Conservation (phyloP, 257 asterid species). For the Verbascum thapsus region DNA sequence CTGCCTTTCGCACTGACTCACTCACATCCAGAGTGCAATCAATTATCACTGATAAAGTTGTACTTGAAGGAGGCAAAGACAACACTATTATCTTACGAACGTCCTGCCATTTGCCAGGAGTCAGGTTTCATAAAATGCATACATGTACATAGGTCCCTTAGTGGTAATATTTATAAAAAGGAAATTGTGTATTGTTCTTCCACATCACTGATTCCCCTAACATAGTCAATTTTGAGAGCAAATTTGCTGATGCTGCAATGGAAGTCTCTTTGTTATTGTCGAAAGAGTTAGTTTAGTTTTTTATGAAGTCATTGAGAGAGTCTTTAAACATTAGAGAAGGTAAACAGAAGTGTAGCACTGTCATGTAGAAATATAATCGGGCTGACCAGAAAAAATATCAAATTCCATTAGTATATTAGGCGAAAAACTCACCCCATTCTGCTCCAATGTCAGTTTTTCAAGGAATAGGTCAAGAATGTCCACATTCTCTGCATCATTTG, state of each 20-base stretch:
- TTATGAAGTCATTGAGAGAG: background rate
- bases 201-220: conserved; percentile 13
- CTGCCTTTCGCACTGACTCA: conserved; percentile 87
- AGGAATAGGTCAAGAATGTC: conserved; percentile 80
- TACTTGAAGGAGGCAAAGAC: conserved; percentile 84
- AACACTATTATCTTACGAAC: conserved; percentile 81
- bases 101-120: conserved; percentile 52
- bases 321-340: conserved; percentile 19
- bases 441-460: conserved; percentile 71
- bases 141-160: background rate
- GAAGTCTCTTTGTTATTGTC: background rate
- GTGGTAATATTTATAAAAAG: background rate
- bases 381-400: background rate
- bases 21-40: conserved; percentile 86
- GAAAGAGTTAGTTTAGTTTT: background rate
- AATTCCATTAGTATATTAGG: conserved; percentile 6
- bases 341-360: background rate
- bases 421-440: conserved; percentile 58
- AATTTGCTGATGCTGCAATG: background rate
- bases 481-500: conserved; percentile 68
- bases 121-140: conserved; percentile 13
- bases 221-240: background rate
- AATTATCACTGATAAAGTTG: conserved; percentile 60
- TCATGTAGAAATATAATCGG: conserved; percentile 14
- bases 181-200: background rate